A percentile compares a stretch with the other conserved stretches of the same genome.
Conservation (phyloP, 1,284 basidiomycete species). For the Irpex rosettiformis region DNA sequence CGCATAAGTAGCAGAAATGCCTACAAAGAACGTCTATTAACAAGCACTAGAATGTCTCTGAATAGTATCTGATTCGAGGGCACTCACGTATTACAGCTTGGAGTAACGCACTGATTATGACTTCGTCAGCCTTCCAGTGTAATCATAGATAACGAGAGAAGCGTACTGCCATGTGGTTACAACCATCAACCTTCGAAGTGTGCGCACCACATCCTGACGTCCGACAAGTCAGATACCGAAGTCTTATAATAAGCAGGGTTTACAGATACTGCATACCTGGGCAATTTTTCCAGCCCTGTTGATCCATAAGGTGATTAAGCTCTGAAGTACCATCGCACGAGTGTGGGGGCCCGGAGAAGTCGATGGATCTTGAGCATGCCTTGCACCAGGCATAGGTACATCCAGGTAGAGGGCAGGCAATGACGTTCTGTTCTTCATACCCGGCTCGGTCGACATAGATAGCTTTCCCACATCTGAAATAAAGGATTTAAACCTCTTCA, state of each 20-base stretch:
- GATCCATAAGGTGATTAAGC: constrained; percentile 47
- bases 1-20: constrained; percentile 62
- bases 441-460: constrained; percentile 48
- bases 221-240: too few relatives aligned
- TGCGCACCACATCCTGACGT: constrained; percentile 52
- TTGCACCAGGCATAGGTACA: constrained; percentile 54
- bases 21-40: constrained; percentile 22
- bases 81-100: constrained; percentile 54
- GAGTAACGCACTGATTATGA: constrained; percentile 44
- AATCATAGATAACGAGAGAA: constrained; percentile 18
- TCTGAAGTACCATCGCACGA: constrained; percentile 56
- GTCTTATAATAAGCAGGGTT: too few relatives aligned
- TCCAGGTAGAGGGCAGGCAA: constrained; percentile 41
- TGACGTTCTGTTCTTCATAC: constrained; percentile 35
- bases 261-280: constrained; percentile 45
- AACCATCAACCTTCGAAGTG: constrained; percentile 52
- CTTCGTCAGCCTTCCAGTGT: too few relatives aligned
- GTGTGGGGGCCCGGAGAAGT: constrained; percentile 36
- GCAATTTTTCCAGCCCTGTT: constrained; percentile 54
- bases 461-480: constrained; percentile 39
- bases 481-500: not conserved
- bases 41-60: not conserved
- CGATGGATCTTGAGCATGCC: constrained; percentile 43
- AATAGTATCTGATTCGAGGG: not conserved
- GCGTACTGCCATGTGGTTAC: constrained; percentile 63